These are phyloP conservation scores for Perkinsus marinus DNA, from an alignment of 169 alveolate species.

Conservation along the genomic window DNA sequence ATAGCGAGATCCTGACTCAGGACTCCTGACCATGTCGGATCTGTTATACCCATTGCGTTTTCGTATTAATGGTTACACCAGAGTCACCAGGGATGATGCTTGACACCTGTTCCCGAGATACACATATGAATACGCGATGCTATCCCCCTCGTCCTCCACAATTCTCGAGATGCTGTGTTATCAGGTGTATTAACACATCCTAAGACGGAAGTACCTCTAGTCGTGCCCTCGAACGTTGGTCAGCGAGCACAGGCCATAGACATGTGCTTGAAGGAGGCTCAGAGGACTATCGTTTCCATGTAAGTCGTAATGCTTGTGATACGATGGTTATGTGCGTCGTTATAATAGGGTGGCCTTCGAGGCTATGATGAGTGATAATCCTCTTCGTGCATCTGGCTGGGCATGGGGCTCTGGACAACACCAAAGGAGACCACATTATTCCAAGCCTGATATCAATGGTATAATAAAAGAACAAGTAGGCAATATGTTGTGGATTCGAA, in stretches of 20 bases:
- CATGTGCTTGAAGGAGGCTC: not conserved
- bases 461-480: not conserved
- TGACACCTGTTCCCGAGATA: not conserved
- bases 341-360: not conserved
- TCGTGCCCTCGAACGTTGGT: not conserved
- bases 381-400: not conserved
- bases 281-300: not conserved
- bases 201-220: not conserved
- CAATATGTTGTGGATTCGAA: too few species aligned
- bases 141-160: too few species aligned
- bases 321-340: not conserved
- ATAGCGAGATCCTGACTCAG: not conserved
- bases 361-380: not conserved
- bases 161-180: too few species aligned
- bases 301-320: not conserved
- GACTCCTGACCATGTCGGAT: not conserved
- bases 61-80: not conserved
- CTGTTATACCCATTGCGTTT: not conserved
- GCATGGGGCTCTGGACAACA: not conserved
- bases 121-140: not conserved
- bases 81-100: not conserved
- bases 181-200: not conserved
- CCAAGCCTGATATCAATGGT: not conserved
- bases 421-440: not conserved
- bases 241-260: not conserved